Evolutionary conservation across 768 basidiomycete genomes (phyloP).

Genomic region (Termitomyces sp.): DNA sequence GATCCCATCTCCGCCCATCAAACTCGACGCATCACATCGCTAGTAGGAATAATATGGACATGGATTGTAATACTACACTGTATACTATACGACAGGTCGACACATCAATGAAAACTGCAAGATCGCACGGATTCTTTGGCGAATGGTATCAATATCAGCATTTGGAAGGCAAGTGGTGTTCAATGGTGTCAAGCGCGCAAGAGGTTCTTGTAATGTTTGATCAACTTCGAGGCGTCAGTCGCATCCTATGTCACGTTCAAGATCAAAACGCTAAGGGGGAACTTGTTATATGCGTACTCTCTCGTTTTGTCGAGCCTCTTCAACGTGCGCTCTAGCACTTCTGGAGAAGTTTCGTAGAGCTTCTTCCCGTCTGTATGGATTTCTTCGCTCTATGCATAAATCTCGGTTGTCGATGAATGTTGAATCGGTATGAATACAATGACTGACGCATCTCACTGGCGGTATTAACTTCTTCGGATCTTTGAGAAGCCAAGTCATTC

Average conservation of each 20-base stretch:
- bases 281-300: constrained; percentile 23
- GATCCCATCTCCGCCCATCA: background rate
- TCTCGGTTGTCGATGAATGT: background rate
- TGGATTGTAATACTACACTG: background rate
- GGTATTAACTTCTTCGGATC: constrained; percentile 28
- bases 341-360: constrained; percentile 27
- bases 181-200: constrained; percentile 14
- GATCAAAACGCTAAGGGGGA: background rate
- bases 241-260: constrained; percentile 20
- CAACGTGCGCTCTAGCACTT: constrained; percentile 30
- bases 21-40: constrained; percentile 4
- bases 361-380: constrained; percentile 22
- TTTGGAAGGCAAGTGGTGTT: background rate
- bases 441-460: constrained; percentile 36
- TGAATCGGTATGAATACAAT: background rate
- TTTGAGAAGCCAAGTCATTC: constrained; percentile 30
- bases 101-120: background rate
- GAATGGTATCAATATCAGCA: background rate
- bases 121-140: background rate
- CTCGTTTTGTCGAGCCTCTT: constrained; percentile 31
- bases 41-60: constrained; percentile 17
- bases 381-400: constrained; percentile 25
- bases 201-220: constrained; percentile 32
- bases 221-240: constrained; percentile 31
- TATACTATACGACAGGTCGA: constrained; percentile 6